A percentile compares a stretch with the other conserved stretches of the same genome.
Evolutionary conservation across 2,329 filamentous ascomycete species (phyloP).

Genomic region (Trichophyton verrucosum): DNA sequence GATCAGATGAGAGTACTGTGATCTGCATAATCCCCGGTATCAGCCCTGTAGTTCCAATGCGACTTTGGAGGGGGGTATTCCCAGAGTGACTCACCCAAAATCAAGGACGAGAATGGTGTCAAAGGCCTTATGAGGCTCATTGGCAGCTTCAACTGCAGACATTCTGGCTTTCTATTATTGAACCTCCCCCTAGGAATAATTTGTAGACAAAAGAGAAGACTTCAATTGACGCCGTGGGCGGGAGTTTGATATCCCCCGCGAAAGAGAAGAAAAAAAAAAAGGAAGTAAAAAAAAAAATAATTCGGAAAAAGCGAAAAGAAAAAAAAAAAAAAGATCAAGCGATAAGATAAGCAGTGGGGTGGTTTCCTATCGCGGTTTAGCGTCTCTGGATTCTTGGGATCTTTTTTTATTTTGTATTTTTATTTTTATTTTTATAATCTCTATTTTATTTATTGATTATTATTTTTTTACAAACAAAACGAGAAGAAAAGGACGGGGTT

Average conservation of each 20-base stretch:
- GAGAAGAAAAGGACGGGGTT: background rate
- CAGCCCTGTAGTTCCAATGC: background rate
- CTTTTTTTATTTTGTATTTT: background rate
- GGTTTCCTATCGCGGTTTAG: conserved; percentile 9
- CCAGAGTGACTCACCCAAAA: conserved; percentile 9
- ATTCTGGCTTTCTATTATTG: conserved; percentile 9
- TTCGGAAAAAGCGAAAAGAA: background rate
- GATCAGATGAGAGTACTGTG: conserved; percentile 11
- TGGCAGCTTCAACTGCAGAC: conserved; percentile 14
- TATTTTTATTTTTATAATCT: background rate
- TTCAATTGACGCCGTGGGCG: conserved; percentile 1
- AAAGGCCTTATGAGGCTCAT: conserved; percentile 21
- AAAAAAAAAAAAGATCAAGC: background rate
- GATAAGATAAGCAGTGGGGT: conserved; percentile 6
- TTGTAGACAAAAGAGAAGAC: background rate
- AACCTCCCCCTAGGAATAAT: background rate
- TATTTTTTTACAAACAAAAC: background rate
- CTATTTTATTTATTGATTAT: background rate
- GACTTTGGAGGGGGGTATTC: background rate
- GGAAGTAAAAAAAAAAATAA: background rate
- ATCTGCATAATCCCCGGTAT: conserved; percentile 3
- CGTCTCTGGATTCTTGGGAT: background rate
- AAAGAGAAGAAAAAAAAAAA: background rate
- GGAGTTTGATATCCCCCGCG: conserved; percentile 4
- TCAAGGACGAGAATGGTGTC: conserved; percentile 18